Conservation (phyloP, 768 basidiomycete species). For the Amanita pallidorosea region DNA sequence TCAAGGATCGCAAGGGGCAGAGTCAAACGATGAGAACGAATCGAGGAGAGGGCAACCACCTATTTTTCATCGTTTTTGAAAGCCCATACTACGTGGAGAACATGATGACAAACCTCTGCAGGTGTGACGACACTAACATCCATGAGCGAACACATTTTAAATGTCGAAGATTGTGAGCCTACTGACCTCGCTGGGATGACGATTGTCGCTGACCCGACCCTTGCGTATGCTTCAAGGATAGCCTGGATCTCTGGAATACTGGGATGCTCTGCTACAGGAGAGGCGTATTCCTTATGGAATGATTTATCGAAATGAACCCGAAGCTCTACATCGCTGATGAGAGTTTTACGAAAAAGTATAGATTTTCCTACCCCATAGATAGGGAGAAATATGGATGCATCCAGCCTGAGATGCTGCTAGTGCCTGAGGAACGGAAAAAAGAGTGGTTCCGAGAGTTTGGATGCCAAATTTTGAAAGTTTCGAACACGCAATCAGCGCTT, state of each 20-base stretch:
- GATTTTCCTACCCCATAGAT: constrained; percentile 35
- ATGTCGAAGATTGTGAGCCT: neutral
- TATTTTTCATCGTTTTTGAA: constrained; percentile 8
- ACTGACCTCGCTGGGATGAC: neutral
- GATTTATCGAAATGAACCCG: neutral
- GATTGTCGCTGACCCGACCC: neutral
- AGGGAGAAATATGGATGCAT: constrained; percentile 43
- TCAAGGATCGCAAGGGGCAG: constrained; percentile 30
- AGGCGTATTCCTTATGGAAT: neutral
- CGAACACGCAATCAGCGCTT: constrained; percentile 38
- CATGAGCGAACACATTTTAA: neutral
- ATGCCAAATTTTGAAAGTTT: constrained; percentile 34
- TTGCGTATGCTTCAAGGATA: neutral
- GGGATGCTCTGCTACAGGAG: neutral
- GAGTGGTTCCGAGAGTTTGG: constrained; percentile 40
- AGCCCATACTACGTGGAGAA: neutral
- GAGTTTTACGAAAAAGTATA: neutral
- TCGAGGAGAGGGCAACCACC: constrained; percentile 29
- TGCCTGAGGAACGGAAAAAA: constrained; percentile 47
- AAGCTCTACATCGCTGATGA: neutral
- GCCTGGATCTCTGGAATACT: neutral
- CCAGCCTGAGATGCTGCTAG: constrained; percentile 42
- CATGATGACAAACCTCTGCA: neutral
- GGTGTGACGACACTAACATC: neutral
- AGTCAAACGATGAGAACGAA: constrained; percentile 32